These are phyloP conservation scores for Clitopilus hobsonii DNA, from an alignment of 768 basidiomycete species.

Conservation along the genomic window DNA sequence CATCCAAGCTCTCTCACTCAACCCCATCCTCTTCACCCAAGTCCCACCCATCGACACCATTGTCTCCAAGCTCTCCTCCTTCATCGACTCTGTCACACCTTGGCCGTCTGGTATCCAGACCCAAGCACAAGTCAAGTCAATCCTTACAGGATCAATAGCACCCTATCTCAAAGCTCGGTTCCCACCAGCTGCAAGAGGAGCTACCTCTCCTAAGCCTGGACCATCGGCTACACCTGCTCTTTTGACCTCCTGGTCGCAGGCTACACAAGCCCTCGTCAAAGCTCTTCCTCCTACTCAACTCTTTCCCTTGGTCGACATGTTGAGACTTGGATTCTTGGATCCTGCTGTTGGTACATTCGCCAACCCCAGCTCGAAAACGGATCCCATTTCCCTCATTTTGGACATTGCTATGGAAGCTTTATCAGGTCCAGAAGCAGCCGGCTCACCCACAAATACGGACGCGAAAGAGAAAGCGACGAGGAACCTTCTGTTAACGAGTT, in stretches of 20 bases:
- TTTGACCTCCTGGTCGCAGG: slow-evolving; percentile 44
- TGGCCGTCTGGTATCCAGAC: slow-evolving; percentile 26
- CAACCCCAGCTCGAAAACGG: slow-evolving; percentile 26
- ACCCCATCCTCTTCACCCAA: slow-evolving; percentile 74
- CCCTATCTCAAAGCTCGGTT: slow-evolving; percentile 66
- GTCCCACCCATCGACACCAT: slow-evolving; percentile 67
- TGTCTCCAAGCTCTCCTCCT: slow-evolving; percentile 52
- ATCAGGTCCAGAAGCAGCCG: slow-evolving; percentile 8
- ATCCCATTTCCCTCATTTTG: slow-evolving; percentile 44
- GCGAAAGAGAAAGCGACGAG: slow-evolving; percentile 24
- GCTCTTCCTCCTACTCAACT: slow-evolving; percentile 50
- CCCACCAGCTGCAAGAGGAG: slow-evolving; percentile 11
- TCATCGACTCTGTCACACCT: slow-evolving; percentile 50
- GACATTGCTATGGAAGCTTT: slow-evolving; percentile 9
- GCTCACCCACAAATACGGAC: neutral
- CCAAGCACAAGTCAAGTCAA: slow-evolving; percentile 41
- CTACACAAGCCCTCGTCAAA: slow-evolving; percentile 35
- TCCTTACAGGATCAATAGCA: slow-evolving; percentile 42
- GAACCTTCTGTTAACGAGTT: slow-evolving; percentile 58
- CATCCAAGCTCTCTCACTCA: slow-evolving; percentile 57
- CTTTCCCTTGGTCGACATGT: slow-evolving; percentile 82
- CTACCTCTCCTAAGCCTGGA: slow-evolving; percentile 1
- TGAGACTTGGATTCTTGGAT: slow-evolving; percentile 75
- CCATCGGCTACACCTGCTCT: slow-evolving; percentile 30
- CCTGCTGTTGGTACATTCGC: slow-evolving; percentile 48